Conservation (phyloP, 305 asterid genomes). For the Plantago coronopus region DNA sequence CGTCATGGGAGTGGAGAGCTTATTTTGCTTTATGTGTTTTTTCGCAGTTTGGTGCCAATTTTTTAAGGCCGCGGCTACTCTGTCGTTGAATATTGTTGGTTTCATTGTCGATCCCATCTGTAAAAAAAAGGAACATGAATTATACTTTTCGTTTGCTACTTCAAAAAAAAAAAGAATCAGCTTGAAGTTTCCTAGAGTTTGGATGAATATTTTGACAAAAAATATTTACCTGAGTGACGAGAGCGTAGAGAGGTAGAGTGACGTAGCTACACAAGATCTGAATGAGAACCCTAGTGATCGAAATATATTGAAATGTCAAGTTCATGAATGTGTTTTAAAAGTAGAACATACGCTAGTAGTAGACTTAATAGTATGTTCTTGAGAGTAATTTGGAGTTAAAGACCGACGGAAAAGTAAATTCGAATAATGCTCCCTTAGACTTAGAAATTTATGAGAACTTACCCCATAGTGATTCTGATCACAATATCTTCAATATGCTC, state of each 20-base stretch:
- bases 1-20: conserved; percentile 34
- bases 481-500: conserved; percentile 60
- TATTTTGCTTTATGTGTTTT: conserved; percentile 59
- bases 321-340: neutral
- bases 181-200: too few relatives aligned
- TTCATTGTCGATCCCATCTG: conserved; percentile 97
- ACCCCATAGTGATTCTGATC: conserved; percentile 71
- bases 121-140: neutral
- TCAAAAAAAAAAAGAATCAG: too few relatives aligned
- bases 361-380: too few relatives aligned
- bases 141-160: too few relatives aligned
- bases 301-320: neutral
- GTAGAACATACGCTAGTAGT: too few relatives aligned
- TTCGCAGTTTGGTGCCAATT: conserved; percentile 89
- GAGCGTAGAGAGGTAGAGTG: conserved; percentile 79
- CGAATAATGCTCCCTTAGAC: too few relatives aligned
- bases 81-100: conserved; percentile 82
- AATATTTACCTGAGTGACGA: conserved; percentile 65
- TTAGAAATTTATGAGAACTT: neutral
- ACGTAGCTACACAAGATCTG: conserved; percentile 78
- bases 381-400: too few relatives aligned
- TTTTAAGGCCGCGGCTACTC: conserved; percentile 62
- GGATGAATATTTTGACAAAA: too few relatives aligned
- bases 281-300: conserved; percentile 47
- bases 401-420: too few relatives aligned